Conservation (phyloP, 1,284 basidiomycete species). For the Ceratobasidium sp. region DNA sequence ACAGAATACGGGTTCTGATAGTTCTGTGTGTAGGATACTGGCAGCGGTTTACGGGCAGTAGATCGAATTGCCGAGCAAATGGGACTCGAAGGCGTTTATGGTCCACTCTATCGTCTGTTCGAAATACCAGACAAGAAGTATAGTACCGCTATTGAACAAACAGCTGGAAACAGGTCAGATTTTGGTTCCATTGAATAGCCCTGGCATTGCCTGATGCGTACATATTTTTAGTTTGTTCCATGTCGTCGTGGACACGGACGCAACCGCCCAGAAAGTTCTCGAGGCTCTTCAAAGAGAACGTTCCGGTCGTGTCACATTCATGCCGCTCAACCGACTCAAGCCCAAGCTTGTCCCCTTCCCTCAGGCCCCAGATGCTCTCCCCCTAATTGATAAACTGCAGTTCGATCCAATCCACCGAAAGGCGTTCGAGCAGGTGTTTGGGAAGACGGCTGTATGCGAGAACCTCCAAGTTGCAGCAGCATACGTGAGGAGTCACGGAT, state of each 20-base stretch:
- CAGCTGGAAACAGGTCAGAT: conserved; percentile 86
- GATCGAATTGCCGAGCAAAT: conserved; percentile 80
- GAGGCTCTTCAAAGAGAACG: conserved; percentile 93
- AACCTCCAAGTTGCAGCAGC: conserved; percentile 92
- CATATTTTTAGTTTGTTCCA: conserved; percentile 82
- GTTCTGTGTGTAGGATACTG: conserved; percentile 73
- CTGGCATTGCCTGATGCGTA: background rate
- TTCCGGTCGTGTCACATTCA: conserved; percentile 94
- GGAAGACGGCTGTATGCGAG: conserved; percentile 94
- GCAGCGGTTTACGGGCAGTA: conserved; percentile 83
- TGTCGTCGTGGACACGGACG: conserved; percentile 95
- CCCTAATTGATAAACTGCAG: conserved; percentile 82
- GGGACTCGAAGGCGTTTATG: conserved; percentile 80
- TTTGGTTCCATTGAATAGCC: background rate
- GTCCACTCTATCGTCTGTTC: conserved; percentile 93
- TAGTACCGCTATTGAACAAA: conserved; percentile 92
- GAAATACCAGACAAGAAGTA: conserved; percentile 89
- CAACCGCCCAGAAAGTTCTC: conserved; percentile 86
- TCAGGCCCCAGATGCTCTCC: conserved; percentile 86
- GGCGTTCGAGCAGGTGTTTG: conserved; percentile 98
- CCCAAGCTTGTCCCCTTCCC: conserved; percentile 73
- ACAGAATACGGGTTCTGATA: background rate
- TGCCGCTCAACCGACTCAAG: conserved; percentile 97
- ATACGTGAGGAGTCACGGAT: conserved; percentile 91
- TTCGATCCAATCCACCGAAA: conserved; percentile 77